Base-by-base conservation (phyloP, 805 yeast genomes). In the Lachancea sp. region DNA sequence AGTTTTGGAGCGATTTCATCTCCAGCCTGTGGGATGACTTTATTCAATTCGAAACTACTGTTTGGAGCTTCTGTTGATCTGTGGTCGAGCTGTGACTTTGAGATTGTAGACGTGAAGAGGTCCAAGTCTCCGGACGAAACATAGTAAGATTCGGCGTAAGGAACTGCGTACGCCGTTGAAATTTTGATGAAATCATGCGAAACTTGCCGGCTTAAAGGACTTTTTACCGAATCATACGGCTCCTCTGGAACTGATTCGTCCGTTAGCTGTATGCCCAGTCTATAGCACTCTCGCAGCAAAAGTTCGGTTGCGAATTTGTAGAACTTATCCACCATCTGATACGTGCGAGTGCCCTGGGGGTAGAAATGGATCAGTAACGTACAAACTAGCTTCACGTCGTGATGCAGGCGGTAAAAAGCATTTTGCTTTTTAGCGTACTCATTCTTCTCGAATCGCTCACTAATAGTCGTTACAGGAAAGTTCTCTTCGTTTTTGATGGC, bases 51-150 rank as follows among this genome's bases (percentile, higher is more conserved):
- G 57, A 85, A 82, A 12, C 59, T 59, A 29, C 82, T 81, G 26
- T 81, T 81, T 9, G 86, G 87, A 3, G 85, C 73, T 2, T 74
- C 66, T 2, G 85, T 77, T 41, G 79, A 81, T 49, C 95, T 78
- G 37, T 81, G 77, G 59, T 93, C 98, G 42, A 89, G 65, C 17
- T 75, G 68, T 0, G 97, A 86, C 55, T 79, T 83, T 25, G 77
- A 73, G 29, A 77, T 73, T 31, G 82, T 65, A 0, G 95, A 82
- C 5, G 95, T 75, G 59, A 93, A 91, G 41, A 93, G 69, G 12
- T 96, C 95, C 25, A 78, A 72, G 34, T 82, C 88, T 35, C 76
- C 75, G 16, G 84, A 79, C 9, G 77, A 65, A 29, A 82, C 63
- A 47, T 73, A 76, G 49, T 76, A 73, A 0, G 89, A 78, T 62